These are phyloP conservation scores for Septoria linicola DNA, from an alignment of 2,329 filamentous ascomycete genomes.

Conservation along the genomic window DNA sequence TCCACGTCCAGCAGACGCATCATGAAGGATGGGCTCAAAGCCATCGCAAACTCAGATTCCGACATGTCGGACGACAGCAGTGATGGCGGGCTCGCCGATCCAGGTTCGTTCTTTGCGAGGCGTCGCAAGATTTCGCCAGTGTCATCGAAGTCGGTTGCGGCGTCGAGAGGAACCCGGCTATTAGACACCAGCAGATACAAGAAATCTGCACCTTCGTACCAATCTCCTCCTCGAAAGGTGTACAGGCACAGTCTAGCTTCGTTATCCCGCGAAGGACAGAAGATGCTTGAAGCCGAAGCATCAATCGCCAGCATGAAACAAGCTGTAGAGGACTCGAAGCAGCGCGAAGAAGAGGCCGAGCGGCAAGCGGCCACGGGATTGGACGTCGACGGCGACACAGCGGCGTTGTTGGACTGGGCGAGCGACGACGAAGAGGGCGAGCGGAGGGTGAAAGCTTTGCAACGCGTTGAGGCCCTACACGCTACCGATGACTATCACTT, in stretches of 20 bases:
- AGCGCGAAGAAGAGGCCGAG: constrained; percentile 17
- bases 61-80: constrained; percentile 32
- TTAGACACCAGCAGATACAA: constrained; percentile 12
- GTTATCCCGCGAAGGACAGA: constrained; percentile 31
- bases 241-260: constrained; percentile 35
- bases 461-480: constrained; percentile 60
- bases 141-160: not conserved
- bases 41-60: constrained; percentile 49
- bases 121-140: constrained; percentile 31
- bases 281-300: constrained; percentile 26
- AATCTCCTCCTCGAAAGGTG: constrained; percentile 25
- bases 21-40: constrained; percentile 51
- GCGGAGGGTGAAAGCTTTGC: constrained; percentile 57
- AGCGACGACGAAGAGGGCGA: constrained; percentile 47
- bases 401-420: constrained; percentile 44
- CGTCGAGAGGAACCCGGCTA: constrained; percentile 10
- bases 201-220: constrained; percentile 9
- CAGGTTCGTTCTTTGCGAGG: constrained; percentile 35
- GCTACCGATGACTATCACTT: constrained; percentile 58
- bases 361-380: constrained; percentile 11
- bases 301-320: constrained; percentile 31
- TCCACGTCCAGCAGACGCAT: constrained; percentile 50
- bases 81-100: constrained; percentile 36
- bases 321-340: constrained; percentile 22
- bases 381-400: constrained; percentile 18